Conservation (phyloP, 1,284 basidiomycete genomes). For the Pterulicium gracile region DNA sequence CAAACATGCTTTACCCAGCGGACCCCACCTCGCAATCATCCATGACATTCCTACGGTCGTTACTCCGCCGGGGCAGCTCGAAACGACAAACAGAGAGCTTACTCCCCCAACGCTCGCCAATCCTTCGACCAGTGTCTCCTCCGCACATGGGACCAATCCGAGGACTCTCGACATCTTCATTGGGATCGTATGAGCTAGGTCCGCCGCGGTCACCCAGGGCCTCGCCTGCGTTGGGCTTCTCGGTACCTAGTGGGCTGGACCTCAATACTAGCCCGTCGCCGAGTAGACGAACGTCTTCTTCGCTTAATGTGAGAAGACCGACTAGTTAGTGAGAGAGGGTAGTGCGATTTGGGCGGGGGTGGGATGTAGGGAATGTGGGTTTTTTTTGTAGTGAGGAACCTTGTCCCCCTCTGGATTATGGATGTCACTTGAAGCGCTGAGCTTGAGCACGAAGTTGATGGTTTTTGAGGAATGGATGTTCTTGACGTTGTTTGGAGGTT, state of each 20-base stretch:
- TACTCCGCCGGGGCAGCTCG: background rate
- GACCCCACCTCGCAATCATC: background rate
- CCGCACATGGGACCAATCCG: background rate
- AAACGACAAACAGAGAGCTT: background rate
- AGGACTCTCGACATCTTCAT: background rate
- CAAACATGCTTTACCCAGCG: too few species aligned
- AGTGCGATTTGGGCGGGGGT: too few species aligned
- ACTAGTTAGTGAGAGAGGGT: too few species aligned
- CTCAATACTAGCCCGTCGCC: background rate
- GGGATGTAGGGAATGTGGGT: too few species aligned
- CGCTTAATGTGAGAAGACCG: too few species aligned
- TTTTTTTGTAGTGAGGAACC: too few species aligned
- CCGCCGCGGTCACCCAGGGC: background rate
- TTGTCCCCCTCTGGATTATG: too few species aligned
- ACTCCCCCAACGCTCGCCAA: background rate
- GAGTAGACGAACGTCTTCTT: background rate
- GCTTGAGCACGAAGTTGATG: too few species aligned
- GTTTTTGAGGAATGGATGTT: too few species aligned
- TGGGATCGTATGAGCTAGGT: background rate
- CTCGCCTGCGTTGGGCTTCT: background rate
- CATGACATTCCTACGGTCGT: background rate
- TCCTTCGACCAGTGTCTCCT: background rate
- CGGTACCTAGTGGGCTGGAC: background rate
- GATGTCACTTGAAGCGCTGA: too few species aligned
- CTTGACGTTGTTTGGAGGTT: too few species aligned